These are phyloP conservation scores for Saitozyma podzolica DNA, from an alignment of 768 basidiomycete species.

Conservation along the genomic window DNA sequence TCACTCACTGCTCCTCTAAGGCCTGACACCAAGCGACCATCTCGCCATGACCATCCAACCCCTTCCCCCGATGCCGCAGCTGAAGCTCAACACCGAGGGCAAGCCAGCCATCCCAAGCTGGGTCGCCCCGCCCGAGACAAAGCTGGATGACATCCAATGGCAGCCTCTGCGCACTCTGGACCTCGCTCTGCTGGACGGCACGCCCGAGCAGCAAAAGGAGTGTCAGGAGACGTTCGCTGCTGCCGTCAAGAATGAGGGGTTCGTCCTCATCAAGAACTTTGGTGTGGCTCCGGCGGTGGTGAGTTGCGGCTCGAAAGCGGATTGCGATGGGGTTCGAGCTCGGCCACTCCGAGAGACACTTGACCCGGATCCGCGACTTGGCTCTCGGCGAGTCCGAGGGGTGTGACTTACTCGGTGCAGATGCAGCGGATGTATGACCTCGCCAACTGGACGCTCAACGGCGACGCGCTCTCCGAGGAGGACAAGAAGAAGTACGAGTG, in stretches of 20 bases:
- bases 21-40: no score
- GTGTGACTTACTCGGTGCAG: not conserved
- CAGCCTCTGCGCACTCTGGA: slow-evolving; percentile 11
- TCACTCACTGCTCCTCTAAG: no score
- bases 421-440: slow-evolving; percentile 11
- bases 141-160: slow-evolving; percentile 3
- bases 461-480: slow-evolving; percentile 8
- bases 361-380: no score
- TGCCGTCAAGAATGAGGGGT: slow-evolving; percentile 17
- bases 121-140: slow-evolving; percentile 2
- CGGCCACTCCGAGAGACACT: no score
- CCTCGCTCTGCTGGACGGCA: slow-evolving; percentile 13
- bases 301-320: not conserved
- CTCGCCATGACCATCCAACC: not conserved
- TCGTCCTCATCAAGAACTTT: slow-evolving; percentile 17
- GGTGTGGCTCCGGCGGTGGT: slow-evolving; percentile 16
- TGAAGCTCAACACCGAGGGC: slow-evolving; percentile 1
- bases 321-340: no score
- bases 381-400: no score
- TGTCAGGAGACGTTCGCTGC: slow-evolving; percentile 1
- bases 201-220: slow-evolving; percentile 2
- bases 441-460: slow-evolving; percentile 7
- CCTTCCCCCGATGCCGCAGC: not conserved
- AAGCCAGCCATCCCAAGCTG: slow-evolving; percentile 5
- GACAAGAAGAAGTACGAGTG: slow-evolving; percentile 13